Evolutionary conservation across 129 eudicot species (phyloP).

Genomic region (Artemisia tridentata): DNA sequence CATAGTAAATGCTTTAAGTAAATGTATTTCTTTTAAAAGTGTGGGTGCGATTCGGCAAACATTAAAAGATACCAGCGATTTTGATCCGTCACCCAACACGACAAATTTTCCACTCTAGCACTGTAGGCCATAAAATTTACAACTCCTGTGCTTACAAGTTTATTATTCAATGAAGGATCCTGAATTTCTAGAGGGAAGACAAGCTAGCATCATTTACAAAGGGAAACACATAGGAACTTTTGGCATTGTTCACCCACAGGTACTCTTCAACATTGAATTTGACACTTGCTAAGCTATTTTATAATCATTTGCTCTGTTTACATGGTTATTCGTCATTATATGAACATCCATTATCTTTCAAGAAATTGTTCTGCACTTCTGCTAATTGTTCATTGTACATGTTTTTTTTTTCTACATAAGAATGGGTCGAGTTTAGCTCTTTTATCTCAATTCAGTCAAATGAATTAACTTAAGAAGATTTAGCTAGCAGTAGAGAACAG

Average conservation of each 20-base stretch:
- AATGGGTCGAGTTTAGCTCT: neutral
- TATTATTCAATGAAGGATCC: slow-evolving; percentile 55
- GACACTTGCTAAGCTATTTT: slow-evolving; percentile 5
- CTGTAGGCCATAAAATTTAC: neutral
- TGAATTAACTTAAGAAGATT: neutral
- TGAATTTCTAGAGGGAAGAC: slow-evolving; percentile 86
- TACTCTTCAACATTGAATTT: slow-evolving; percentile 23
- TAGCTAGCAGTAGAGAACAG: neutral
- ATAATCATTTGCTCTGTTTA: neutral
- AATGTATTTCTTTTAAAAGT: neutral
- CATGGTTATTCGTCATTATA: neutral
- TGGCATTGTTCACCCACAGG: slow-evolving; percentile 97
- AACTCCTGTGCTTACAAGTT: neutral
- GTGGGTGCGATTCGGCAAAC: neutral
- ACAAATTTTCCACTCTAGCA: neutral
- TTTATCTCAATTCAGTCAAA: neutral
- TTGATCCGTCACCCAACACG: neutral
- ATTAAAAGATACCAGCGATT: neutral
- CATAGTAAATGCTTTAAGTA: neutral
- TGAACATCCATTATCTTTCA: neutral
- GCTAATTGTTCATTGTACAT: neutral
- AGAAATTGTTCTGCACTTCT: neutral
- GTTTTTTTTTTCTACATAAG: neutral
- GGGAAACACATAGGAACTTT: slow-evolving; percentile 80
- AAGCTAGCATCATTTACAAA: slow-evolving; percentile 79